Base-by-base conservation (phyloP, 176 grass and related monocot species). In the Coix lacrymajobi region DNA sequence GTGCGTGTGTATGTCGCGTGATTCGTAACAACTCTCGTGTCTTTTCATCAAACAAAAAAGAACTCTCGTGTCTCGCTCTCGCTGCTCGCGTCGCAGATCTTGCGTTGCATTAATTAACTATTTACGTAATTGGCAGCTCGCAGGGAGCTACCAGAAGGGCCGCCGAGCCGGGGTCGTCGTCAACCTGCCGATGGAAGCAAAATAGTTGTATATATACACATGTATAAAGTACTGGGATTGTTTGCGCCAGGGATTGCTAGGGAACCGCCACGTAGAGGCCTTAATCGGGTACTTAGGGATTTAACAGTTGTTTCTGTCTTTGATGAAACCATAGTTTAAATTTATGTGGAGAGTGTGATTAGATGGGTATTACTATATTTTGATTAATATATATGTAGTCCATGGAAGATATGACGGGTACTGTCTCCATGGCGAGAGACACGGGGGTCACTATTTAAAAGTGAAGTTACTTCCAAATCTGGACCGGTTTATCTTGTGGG, bases 131-230 rank as follows among this genome's bases (percentile, higher is more conserved):
- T 58, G 54, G 54, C n/a, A 25, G 54, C 54, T 56, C 11, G 22
- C 52, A 0, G 57, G n/a, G 58, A 62, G 24, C 25, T 62, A 28
- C 8, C 41, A 64, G n/a, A 2, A 16, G 49, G 46, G 44, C 44
- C 11, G 2, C n/a, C n/a, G n/a, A n/a, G 6, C 6, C 17, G 6
- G 49, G 54, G 54, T 25, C 54, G 54, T 58, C 54, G 88, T 95
- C 90, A 92, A 89, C 83, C 40, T 3, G 62, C 73, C 73, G 79
- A 92, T 60, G 83, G 86, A 71, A 79, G 88, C 69, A 31, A 8
- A 4, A 11, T 1, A 57, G 29, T 39, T 44, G 12, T n/a, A 26
- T n/a, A 30, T 8, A 72, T 19, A 73, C 17, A 29, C 30, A 37
- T 38, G 38, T 11, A 39, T 22, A n/a, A 3, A 15, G 12, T 13